Evolutionary conservation across 176 grass and related monocot genomes (phyloP), one percentile per base, ranked within the genome.

Genomic region (Eragrostis curvula): DNA sequence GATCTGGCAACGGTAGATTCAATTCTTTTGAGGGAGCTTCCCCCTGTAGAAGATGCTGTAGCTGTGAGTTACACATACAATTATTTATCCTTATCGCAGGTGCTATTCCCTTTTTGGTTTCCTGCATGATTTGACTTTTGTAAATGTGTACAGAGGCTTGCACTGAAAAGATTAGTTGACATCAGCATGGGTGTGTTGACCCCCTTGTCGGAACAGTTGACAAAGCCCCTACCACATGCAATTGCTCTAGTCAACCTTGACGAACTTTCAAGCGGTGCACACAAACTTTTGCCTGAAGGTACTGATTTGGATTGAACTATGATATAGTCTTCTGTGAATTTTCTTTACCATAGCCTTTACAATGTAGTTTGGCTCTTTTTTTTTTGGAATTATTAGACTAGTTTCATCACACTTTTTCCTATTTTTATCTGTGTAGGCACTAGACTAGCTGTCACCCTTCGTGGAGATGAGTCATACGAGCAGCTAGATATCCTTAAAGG

Each of bases 1-100:
- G 96, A 99, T 78, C 77, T 99, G 74, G 96, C 96, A 73, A 96
- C 96, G 44, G 96, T 99, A 80, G 96, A 94, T 87, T 99, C 93
- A 9, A 96, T 99, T 92, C 93, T 99, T 92, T 78, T 96, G 71
- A 93, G 84, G 75, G 96, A 96, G 80, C 93, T 99, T 41, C 97
- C 97, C 27, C 80, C 93, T 80, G 66, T 99, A 63, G 97, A 99
- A 83, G 93, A 99, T 87, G 85, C 68, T 83, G 50, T 90, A 83
- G 79, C 97, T 88, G 93, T 99, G 77, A 93, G 87, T 75, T 85
- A 39, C 58, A 20, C 25, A 58, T 74, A 16, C 28, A 68, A 61
- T 81, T 65, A 41, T 84, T 83, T 89, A 10, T 3, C 43, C 30
- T 17, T 59, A 10, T 65, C 12, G 27, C 12, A 60, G 45, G 1